phyloP scores from a whole-genome alignment of 2,329 filamentous ascomycete genomes.

The Fonsecaea monophora region DNA sequence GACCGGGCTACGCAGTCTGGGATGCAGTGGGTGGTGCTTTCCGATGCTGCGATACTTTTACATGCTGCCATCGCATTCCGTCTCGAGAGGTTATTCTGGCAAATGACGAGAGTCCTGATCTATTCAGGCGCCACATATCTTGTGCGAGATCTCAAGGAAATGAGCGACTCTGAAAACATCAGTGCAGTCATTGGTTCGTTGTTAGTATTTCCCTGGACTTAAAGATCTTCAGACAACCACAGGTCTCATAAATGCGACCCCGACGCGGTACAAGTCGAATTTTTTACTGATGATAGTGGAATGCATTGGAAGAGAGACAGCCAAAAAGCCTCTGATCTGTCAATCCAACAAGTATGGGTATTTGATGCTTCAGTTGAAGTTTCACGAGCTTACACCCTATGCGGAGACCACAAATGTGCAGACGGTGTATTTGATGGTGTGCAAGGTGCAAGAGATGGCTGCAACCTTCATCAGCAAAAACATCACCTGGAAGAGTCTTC shows the following conservation, averaged over 20 bases:
- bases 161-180: background rate
- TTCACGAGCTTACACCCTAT: background rate
- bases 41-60: background rate
- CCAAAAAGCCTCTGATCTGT: background rate
- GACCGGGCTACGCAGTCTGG: background rate
- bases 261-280: background rate
- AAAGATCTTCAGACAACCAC: background rate
- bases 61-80: background rate
- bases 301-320: background rate
- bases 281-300: background rate
- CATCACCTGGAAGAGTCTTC: background rate
- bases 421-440: background rate
- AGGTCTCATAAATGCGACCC: background rate
- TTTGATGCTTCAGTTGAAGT: constrained; percentile 1
- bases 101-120: background rate
- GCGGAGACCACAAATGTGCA: background rate
- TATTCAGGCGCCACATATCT: background rate
- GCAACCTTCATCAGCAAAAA: background rate
- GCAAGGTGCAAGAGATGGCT: background rate
- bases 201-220: background rate
- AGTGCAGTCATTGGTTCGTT: background rate
- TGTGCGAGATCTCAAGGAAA: background rate
- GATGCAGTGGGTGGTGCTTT: background rate
- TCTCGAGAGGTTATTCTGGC: background rate
- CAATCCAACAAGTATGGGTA: background rate